Evolutionary conservation across 306 rosid species (phyloP), one percentile per base, ranked within the genome.

Genomic region (Boehmeria nivea): DNA sequence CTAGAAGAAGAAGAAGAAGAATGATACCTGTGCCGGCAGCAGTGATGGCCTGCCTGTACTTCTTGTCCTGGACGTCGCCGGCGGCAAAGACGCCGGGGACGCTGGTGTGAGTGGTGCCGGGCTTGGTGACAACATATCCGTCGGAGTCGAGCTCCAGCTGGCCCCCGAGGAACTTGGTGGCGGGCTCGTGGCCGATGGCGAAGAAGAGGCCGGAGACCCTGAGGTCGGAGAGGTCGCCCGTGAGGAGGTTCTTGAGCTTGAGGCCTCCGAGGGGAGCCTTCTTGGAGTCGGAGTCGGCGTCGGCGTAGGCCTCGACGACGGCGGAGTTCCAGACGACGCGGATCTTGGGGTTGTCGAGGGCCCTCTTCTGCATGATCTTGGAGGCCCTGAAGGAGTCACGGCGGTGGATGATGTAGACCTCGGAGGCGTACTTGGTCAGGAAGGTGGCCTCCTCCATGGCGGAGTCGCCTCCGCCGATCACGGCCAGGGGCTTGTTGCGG

Each of bases 41-140:
- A 12, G 97, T 89, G 68, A 89, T 59, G 67, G 94, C 94, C 74
- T 89, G 97, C 70, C 97, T 81, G 57, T 86, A 89, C 78, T 89
- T 89, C 84, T 89, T 89, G 55, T 89, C 97, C 78, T 86, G 97
- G 19, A 89, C 95, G 58, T 86, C 97, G 1, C 97, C 95, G 6
- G 97, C 95, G 2, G 97, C 97, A 26, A 89, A 89, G 23, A 89
- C 94, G 18, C 97, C 97, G 5, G 38, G 72, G 12, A 81, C 76
- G 23, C 86, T 83, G 18, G 97, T 83, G 59, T 43, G 64, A 0
- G 95, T 83, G 0, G 89, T 76, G 20, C 97, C 95, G 0, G 84
- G 80, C 65, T 70, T 61, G 1, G 89, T 85, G 23, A 73, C 76
- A 19, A 88, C 22, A 16, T 85, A 88, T 0, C 95, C 93, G 62